phyloP scores from a whole-genome alignment of 2,329 filamentous ascomycete species.

The Aspergillus sp. region DNA sequence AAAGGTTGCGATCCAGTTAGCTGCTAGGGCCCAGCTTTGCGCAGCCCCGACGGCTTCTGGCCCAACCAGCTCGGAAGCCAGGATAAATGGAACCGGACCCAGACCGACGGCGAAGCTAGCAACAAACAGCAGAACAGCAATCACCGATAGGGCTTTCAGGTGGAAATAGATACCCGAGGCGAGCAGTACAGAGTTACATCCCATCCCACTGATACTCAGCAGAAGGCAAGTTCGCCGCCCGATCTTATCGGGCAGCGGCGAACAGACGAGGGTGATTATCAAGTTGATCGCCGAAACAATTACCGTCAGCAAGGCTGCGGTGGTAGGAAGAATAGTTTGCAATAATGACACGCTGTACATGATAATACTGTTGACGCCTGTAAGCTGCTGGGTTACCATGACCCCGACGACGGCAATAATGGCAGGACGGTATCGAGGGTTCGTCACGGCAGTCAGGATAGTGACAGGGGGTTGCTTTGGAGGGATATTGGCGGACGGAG shows the following conservation, averaged over 20 bases:
- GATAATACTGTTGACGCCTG: constrained; percentile 93
- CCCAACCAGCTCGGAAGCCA: constrained; percentile 86
- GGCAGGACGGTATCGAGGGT: constrained; percentile 68
- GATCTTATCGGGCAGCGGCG: constrained; percentile 81
- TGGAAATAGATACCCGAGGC: constrained; percentile 76
- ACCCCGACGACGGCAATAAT: constrained; percentile 83
- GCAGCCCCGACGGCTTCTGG: constrained; percentile 88
- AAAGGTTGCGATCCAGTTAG: constrained; percentile 90
- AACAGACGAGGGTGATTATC: constrained; percentile 74
- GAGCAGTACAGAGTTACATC: constrained; percentile 71
- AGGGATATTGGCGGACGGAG: constrained; percentile 61
- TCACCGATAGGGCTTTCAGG: constrained; percentile 72
- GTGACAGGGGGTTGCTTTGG: constrained; percentile 67
- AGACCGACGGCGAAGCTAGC: constrained; percentile 86
- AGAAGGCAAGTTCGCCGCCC: constrained; percentile 85
- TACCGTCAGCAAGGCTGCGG: constrained; percentile 81
- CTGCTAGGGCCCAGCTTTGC: constrained; percentile 82
- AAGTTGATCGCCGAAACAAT: constrained; percentile 85
- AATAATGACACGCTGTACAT: constrained; percentile 97
- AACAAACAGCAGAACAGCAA: constrained; percentile 83
- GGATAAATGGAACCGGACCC: constrained; percentile 90
- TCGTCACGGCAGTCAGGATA: constrained; percentile 62
- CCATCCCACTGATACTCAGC: constrained; percentile 81
- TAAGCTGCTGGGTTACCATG: constrained; percentile 91
- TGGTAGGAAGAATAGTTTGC: constrained; percentile 74